Conservation (phyloP, 2,329 filamentous ascomycete genomes). For the Beauveria pseudobassiana region DNA sequence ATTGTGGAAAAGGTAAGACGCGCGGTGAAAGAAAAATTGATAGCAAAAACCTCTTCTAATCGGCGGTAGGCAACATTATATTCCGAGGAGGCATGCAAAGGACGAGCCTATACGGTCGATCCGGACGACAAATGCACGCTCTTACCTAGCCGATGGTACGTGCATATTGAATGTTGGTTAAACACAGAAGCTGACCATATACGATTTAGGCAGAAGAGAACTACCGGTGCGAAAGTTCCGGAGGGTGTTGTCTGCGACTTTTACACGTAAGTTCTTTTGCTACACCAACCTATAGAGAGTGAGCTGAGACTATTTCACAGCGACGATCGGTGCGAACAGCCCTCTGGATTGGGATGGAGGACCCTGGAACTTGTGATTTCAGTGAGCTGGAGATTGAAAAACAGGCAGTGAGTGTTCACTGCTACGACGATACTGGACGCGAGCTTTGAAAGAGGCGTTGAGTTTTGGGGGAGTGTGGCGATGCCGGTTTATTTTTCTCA, state of each 20-base stretch:
- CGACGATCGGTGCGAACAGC: not conserved
- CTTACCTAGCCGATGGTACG: not conserved
- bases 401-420: not conserved
- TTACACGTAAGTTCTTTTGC: not conserved
- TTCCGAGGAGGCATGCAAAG: not conserved
- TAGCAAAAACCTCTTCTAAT: not conserved
- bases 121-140: not conserved
- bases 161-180: not conserved
- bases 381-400: not conserved
- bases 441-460: not conserved
- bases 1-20: not conserved
- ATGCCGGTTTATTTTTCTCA: not conserved
- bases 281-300: not conserved
- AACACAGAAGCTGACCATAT: not conserved
- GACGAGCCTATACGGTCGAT: not conserved
- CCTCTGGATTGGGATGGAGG: conserved; percentile 1
- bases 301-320: conserved; percentile 25
- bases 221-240: not conserved
- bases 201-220: not conserved
- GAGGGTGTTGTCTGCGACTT: not conserved
- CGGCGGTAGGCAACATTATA: not conserved
- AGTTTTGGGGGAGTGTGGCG: not conserved
- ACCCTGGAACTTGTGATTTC: not conserved
- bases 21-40: no score
- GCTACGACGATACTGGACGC: not conserved